These are phyloP conservation scores for Fusarium xylarioides DNA, from an alignment of 2,329 filamentous ascomycete genomes.

Conservation along the genomic window DNA sequence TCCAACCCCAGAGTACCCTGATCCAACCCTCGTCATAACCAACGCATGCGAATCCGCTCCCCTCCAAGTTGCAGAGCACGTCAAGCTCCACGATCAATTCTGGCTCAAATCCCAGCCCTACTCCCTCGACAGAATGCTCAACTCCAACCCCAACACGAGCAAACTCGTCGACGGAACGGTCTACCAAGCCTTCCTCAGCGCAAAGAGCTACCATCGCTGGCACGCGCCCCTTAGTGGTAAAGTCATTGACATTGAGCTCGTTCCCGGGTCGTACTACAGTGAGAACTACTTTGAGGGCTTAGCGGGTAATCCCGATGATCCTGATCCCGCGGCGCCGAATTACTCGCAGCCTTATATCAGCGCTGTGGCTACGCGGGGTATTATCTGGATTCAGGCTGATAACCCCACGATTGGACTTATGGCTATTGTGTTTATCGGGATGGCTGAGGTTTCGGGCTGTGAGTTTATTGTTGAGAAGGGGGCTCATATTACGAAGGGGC, in stretches of 20 bases:
- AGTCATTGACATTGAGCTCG: conserved; percentile 44
- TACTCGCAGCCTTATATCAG: conserved; percentile 7
- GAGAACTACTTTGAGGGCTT: background rate
- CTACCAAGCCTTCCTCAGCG: conserved; percentile 73
- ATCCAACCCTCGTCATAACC: background rate
- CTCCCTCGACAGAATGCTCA: conserved; percentile 67
- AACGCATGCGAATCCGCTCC: conserved; percentile 60
- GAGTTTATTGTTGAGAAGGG: background rate
- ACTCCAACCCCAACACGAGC: conserved; percentile 55
- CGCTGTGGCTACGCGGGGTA: background rate
- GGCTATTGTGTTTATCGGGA: conserved; percentile 1
- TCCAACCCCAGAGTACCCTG: background rate
- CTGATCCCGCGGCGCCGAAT: background rate
- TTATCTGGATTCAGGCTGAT: conserved; percentile 1
- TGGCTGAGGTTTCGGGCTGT: background rate
- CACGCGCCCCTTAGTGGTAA: conserved; percentile 69
- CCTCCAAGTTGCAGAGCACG: conserved; percentile 56
- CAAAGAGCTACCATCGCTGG: conserved; percentile 74
- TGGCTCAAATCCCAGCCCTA: conserved; percentile 74
- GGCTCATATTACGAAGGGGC: background rate
- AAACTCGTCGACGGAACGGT: conserved; percentile 68
- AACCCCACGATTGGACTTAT: background rate
- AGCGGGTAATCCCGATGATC: background rate
- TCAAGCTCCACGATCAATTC: conserved; percentile 65
- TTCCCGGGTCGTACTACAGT: conserved; percentile 1